phyloP scores from a whole-genome alignment of 441 rosid species.

The Euphorbia schlechtendalii region DNA sequence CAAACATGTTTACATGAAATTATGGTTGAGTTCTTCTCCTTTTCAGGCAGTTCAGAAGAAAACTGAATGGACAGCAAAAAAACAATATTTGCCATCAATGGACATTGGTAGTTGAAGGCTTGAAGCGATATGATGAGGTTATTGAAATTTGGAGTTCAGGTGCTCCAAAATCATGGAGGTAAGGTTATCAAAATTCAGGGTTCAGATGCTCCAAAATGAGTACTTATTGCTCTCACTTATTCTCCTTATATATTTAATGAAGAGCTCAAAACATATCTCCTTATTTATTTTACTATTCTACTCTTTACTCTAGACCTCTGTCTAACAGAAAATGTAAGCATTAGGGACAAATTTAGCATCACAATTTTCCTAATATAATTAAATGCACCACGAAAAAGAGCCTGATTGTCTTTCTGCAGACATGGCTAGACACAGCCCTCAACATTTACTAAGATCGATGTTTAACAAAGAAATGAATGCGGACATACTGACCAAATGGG shows the following conservation, averaged over 20 bases:
- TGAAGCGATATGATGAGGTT: no score
- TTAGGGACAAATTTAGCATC: not conserved
- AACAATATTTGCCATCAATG: not conserved
- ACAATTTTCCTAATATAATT: not conserved
- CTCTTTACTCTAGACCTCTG: no score
- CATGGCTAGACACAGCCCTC: not conserved
- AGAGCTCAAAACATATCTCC: no score
- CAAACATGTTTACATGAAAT: not conserved
- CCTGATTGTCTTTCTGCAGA: not conserved
- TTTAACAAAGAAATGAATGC: not conserved
- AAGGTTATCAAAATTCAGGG: no score
- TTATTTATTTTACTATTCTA: no score
- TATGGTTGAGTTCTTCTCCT: not conserved
- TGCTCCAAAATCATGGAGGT: not conserved
- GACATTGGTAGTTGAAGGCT: not conserved
- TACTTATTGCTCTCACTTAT: no score
- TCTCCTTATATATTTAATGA: no score
- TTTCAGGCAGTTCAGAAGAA: no score
- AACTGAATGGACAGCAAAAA: no score
- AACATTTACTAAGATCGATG: not conserved
- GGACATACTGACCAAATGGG: conserved; percentile 57
- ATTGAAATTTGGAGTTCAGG: not conserved
- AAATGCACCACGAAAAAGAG: not conserved
- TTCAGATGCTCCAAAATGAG: no score
- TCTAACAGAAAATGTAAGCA: no score